Percentiles rank a stretch among this genome's conserved stretches.
Evolutionary conservation across 768 basidiomycete species (phyloP).

Genomic region (Fomitopsis serialis): DNA sequence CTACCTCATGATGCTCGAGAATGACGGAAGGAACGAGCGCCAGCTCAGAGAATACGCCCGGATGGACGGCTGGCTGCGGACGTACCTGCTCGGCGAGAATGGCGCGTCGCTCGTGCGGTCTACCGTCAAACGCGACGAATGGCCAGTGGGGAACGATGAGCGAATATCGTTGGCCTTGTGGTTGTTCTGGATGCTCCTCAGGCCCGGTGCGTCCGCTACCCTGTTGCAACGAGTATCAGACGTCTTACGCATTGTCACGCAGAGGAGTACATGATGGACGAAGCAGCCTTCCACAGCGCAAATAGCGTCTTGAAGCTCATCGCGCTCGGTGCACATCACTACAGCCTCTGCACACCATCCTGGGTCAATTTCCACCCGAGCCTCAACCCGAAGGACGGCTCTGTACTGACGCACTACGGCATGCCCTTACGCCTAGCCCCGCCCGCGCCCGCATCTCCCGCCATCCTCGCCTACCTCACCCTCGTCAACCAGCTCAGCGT

Average conservation of each 20-base stretch:
- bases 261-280: conserved; percentile 46
- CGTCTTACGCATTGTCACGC: background rate
- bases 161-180: conserved; percentile 64
- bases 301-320: conserved; percentile 50
- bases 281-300: conserved; percentile 38
- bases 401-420: conserved; percentile 15
- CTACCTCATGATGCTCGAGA: conserved; percentile 75
- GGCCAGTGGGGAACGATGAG: conserved; percentile 59
- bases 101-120: conserved; percentile 50
- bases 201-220: conserved; percentile 42
- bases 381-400: conserved; percentile 10
- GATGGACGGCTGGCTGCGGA: conserved; percentile 58
- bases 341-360: conserved; percentile 47
- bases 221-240: background rate
- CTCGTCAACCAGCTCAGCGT: conserved; percentile 31
- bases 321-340: conserved; percentile 70
- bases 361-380: conserved; percentile 54
- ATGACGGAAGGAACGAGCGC: conserved; percentile 64
- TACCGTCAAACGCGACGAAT: conserved; percentile 38
- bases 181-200: conserved; percentile 72
- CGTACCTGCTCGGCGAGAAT: conserved; percentile 58
- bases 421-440: conserved; percentile 38
- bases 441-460: conserved; percentile 62
- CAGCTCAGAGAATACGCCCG: conserved; percentile 68
- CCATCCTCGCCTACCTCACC: conserved; percentile 65